Evolutionary conservation across 2,329 filamentous ascomycete species (phyloP).

Genomic region (Neopestalotiopsis sp.): DNA sequence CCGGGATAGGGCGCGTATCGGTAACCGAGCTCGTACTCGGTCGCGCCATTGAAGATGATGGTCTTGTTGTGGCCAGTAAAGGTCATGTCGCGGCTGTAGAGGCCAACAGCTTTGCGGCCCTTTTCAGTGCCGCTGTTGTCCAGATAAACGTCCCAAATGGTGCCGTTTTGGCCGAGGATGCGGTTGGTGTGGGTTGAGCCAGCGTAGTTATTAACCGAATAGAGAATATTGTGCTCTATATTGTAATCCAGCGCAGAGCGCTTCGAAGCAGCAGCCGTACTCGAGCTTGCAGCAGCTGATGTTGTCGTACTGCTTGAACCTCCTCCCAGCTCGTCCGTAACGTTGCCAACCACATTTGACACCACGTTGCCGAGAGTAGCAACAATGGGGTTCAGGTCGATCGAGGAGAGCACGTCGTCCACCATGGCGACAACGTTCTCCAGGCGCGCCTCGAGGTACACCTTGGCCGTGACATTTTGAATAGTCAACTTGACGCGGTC

Average conservation of each 20-base stretch:
- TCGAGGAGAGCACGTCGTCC: conserved; percentile 59
- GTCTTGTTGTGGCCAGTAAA: conserved; percentile 60
- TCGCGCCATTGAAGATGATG: conserved; percentile 47
- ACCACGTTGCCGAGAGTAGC: conserved; percentile 59
- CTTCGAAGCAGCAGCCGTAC: conserved; percentile 27
- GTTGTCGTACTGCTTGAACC: conserved; percentile 30
- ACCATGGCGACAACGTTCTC: conserved; percentile 67
- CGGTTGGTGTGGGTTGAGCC: conserved; percentile 63
- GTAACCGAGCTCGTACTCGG: conserved; percentile 58
- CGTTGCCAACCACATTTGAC: conserved; percentile 51
- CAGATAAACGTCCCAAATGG: conserved; percentile 57
- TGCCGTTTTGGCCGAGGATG: conserved; percentile 59
- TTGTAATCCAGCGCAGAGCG: conserved; percentile 45
- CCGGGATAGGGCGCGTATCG: conserved; percentile 57
- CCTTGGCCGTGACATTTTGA: conserved; percentile 63
- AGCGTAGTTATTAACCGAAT: conserved; percentile 64
- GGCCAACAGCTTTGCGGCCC: conserved; percentile 50
- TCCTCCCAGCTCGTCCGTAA: conserved; percentile 35
- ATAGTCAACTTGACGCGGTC: conserved; percentile 61
- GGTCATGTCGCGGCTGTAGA: conserved; percentile 56
- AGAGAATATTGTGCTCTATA: conserved; percentile 63
- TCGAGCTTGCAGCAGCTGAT: conserved; percentile 23
- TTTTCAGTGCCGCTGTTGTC: conserved; percentile 58
- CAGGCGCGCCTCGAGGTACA: conserved; percentile 63
- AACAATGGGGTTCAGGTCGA: conserved; percentile 66